Evolutionary conservation across 116 monocot genomes (phyloP).

Genomic region (Dioscorea cayenensis): DNA sequence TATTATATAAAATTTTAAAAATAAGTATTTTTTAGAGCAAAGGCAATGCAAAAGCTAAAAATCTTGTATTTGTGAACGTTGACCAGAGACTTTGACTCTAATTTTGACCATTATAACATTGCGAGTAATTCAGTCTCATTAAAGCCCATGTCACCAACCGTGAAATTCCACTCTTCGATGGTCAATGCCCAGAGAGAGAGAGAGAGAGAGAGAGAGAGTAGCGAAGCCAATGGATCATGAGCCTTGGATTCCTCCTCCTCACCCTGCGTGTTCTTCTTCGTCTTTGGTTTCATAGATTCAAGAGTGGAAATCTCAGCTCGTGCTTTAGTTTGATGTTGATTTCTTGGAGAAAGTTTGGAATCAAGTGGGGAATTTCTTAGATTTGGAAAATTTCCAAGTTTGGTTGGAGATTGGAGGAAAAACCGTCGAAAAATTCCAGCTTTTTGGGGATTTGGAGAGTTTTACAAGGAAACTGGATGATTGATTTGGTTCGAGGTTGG

Average conservation of each 20-base stretch:
- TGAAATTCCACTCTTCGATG: too few relatives aligned
- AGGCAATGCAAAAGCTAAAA: too few relatives aligned
- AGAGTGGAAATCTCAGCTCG: neutral
- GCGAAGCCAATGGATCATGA: neutral
- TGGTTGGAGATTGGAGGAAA: neutral
- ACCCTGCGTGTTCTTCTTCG: too few relatives aligned
- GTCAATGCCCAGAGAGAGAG: neutral
- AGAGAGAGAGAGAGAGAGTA: neutral
- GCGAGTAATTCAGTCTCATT: too few relatives aligned
- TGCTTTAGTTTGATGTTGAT: neutral
- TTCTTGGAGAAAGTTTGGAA: neutral
- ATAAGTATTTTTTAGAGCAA: too few relatives aligned
- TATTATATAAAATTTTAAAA: too few relatives aligned
- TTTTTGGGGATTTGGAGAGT: neutral
- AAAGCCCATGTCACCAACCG: too few relatives aligned
- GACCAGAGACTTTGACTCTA: too few relatives aligned
- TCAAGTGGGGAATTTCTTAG: neutral
- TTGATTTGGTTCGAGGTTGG: too few relatives aligned
- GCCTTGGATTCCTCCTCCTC: neutral
- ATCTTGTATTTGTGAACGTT: too few relatives aligned
- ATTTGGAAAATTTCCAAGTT: neutral
- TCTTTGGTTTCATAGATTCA: neutral
- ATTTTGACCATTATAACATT: too few relatives aligned
- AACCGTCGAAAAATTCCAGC: neutral
- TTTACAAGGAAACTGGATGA: conserved; percentile 1